Base-by-base conservation (phyloP, 208 protist species). In the Blechomonas ayalai region DNA sequence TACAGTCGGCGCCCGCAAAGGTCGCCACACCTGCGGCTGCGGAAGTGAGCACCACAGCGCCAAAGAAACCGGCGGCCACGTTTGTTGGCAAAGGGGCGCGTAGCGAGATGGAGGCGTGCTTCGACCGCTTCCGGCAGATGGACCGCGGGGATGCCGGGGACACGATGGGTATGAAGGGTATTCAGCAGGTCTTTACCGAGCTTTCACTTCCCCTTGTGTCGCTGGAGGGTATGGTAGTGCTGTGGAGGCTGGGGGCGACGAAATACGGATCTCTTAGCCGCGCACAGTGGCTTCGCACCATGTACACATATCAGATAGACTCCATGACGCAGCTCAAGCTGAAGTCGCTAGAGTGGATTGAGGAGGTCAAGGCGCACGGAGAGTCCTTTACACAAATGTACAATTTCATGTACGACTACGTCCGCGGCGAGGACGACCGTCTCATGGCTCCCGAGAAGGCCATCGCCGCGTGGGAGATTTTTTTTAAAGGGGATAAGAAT, bases 401-500 rank as follows among this genome's bases (percentile, higher is more conserved):
- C 52, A 76, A 76, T 45, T 82, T 79, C 34, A 23, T 90, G 9
- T 95, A 92, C 55, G 87, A 95, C 57, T 92, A 77, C 41, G 56
- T 92, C 32, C 67, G 87, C 22, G 83, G 83, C 15, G 87, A 95
- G 41, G 58, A 71, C 7, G 66, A 74, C 32, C 77, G 81, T 19
- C 43, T 74, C 33, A 78, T 90, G 75, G 42, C 64, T 29, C 31
- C 40, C 26, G 40, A 43, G 27, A 73, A 23, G 16, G 83, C 87
- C 0, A 52, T 69, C 2, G 51, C 39, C 0, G 74, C 66, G 26
- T 95, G 87, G 87, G 38, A 62, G 10, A 52, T 88, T 3, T 60
- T 95, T 5, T 75, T 95, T 34, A 16, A 23, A 12, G n/a, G n/a
- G n/a, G 29, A 52, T 8, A 55, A 73, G 10, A 16, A 42, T 2